Evolutionary conservation across 192 early-diverging fungal species (phyloP).

Genomic region (Entomortierella parvispora): DNA sequence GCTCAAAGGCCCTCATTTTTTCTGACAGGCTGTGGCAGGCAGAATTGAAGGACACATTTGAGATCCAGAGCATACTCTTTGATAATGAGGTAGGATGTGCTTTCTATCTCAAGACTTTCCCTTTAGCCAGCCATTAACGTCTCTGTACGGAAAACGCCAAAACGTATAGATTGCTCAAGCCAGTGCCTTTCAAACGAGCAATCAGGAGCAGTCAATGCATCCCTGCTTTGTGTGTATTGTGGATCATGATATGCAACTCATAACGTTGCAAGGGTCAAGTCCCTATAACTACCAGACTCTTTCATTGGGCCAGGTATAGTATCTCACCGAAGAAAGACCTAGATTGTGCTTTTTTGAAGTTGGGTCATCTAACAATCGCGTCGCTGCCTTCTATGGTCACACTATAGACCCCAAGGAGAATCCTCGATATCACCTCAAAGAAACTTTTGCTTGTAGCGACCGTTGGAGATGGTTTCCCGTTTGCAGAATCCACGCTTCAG

Average conservation of each 20-base stretch:
- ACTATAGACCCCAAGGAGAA: conserved; percentile 32
- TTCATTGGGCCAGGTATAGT: conserved; percentile 19
- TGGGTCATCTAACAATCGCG: too few species aligned
- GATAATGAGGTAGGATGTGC: conserved; percentile 35
- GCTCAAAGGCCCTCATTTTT: conserved; percentile 10
- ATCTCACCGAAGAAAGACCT: background rate
- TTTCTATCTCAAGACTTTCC: background rate
- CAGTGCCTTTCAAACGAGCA: conserved; percentile 17
- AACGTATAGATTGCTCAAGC: conserved; percentile 10
- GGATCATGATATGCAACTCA: conserved; percentile 34
- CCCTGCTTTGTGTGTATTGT: conserved; percentile 32
- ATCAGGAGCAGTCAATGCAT: background rate
- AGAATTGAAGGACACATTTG: background rate
- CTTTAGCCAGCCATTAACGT: background rate
- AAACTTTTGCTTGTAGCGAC: conserved; percentile 19
- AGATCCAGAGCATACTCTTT: conserved; percentile 28
- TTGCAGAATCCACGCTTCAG: conserved; percentile 19
- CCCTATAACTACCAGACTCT: conserved; percentile 23
- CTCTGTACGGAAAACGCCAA: too few species aligned
- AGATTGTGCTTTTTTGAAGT: too few species aligned
- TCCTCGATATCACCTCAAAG: conserved; percentile 36
- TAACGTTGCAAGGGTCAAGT: conserved; percentile 10
- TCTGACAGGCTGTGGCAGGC: conserved; percentile 39
- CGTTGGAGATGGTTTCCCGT: conserved; percentile 31
- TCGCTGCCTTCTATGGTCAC: background rate